A percentile compares a stretch with the other conserved stretches of the same genome.
Evolutionary conservation across 768 basidiomycete genomes (phyloP).

Genomic region (Leccinum longicurvipes): DNA sequence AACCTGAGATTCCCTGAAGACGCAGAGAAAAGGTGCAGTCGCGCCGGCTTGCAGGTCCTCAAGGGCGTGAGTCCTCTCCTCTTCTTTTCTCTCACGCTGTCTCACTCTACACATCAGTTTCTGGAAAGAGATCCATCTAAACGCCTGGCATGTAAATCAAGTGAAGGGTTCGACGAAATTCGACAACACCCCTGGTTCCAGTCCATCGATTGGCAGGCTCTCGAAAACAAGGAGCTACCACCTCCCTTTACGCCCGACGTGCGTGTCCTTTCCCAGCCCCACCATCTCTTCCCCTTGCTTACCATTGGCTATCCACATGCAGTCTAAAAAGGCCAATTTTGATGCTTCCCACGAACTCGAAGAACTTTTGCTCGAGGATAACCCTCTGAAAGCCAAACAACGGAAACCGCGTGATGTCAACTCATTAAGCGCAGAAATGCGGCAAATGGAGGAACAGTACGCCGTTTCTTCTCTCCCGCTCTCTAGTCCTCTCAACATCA

Average conservation of each 20-base stretch:
- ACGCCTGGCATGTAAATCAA: constrained; percentile 80
- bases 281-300: neutral
- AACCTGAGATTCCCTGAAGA: constrained; percentile 87
- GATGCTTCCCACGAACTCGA: constrained; percentile 98
- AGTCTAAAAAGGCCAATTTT: constrained; percentile 99
- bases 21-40: constrained; percentile 73
- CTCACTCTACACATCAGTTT: constrained; percentile 47
- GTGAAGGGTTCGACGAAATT: constrained; percentile 78
- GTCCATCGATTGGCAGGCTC: constrained; percentile 82
- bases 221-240: constrained; percentile 69
- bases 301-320: constrained; percentile 4
- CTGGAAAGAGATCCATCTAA: constrained; percentile 81
- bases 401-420: constrained; percentile 85
- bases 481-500: neutral
- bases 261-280: constrained; percentile 27
- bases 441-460: constrained; percentile 98
- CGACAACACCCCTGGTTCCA: constrained; percentile 84
- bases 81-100: constrained; percentile 10
- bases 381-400: constrained; percentile 91
- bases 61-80: constrained; percentile 58
- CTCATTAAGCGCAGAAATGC: constrained; percentile 85
- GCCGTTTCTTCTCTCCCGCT: constrained; percentile 18
- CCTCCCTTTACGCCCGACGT: constrained; percentile 92
- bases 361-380: constrained; percentile 92
- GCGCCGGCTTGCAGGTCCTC: constrained; percentile 73